These are phyloP conservation scores for Septoria linicola DNA, from an alignment of 2,329 filamentous ascomycete genomes.

Conservation along the genomic window DNA sequence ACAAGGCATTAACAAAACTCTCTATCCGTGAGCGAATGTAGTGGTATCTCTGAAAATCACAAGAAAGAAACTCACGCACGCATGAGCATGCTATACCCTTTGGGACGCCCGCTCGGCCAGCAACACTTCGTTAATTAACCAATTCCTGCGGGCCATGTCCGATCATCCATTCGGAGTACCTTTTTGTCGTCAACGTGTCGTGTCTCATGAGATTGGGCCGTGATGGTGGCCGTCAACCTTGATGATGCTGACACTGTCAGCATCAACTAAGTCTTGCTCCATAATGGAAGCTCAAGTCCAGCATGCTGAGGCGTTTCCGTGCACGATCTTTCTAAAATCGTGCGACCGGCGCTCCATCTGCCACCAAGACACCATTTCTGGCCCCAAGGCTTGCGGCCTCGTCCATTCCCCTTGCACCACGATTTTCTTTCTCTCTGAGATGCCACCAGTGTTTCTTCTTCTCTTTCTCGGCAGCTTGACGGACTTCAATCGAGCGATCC, in stretches of 20 bases:
- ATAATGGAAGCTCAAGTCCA: conserved; percentile 9
- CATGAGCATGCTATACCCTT: too few species aligned
- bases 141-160: too few species aligned
- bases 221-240: neutral
- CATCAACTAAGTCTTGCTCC: conserved; percentile 4
- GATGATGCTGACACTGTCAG: neutral
- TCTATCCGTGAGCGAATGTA: conserved; percentile 15
- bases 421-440: conserved; percentile 31
- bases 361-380: conserved; percentile 42
- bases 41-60: conserved; percentile 22
- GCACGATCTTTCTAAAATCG: conserved; percentile 26
- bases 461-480: conserved; percentile 19
- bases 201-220: conserved; percentile 7
- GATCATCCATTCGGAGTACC: too few species aligned
- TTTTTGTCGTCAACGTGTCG: neutral
- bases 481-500: conserved; percentile 27
- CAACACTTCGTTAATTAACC: too few species aligned
- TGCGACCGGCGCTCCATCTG: conserved; percentile 35
- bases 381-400: conserved; percentile 43
- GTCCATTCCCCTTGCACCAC: conserved; percentile 45
- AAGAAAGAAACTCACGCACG: conserved; percentile 3
- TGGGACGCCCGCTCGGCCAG: too few species aligned
- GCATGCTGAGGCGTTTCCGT: conserved; percentile 3
- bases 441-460: conserved; percentile 33
- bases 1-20: conserved; percentile 17